Conservation (phyloP, 169 alveolate genomes). For the Eimeria tenella region DNA sequence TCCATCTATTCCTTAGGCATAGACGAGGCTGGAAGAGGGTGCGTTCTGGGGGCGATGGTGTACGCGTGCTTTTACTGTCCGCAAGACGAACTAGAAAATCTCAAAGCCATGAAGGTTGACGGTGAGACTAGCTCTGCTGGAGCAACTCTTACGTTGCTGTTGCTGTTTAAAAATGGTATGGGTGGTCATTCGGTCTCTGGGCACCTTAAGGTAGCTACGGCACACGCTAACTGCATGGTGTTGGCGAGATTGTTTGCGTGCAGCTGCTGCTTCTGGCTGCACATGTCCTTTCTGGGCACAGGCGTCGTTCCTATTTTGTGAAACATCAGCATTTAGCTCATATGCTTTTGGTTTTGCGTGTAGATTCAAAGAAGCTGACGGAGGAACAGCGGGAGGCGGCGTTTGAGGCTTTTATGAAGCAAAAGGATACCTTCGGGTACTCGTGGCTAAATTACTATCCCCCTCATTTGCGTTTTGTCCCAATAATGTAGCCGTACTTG, state of each 20-base stretch:
- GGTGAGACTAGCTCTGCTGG: conserved; percentile 77
- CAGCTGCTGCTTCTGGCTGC: not conserved
- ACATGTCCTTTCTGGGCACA: not conserved
- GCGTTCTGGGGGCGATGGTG: conserved; percentile 99
- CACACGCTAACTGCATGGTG: not conserved
- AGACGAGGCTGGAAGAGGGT: conserved; percentile 99
- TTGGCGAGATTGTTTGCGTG: not conserved
- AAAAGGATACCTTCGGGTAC: conserved; percentile 87
- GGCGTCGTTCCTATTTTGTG: too few species aligned
- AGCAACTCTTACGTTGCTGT: not conserved
- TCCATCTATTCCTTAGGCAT: conserved; percentile 90
- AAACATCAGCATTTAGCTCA: not conserved
- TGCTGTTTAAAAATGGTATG: not conserved
- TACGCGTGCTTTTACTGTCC: conserved; percentile 97
- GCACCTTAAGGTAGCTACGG: not conserved
- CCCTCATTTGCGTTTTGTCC: not conserved
- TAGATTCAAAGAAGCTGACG: conserved; percentile 93
- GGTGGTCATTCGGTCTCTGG: not conserved
- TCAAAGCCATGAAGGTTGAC: conserved; percentile 89
- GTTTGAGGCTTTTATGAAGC: conserved; percentile 85
- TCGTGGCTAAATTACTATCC: not conserved
- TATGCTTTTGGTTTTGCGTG: not conserved
- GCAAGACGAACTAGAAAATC: conserved; percentile 82
- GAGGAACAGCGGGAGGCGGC: conserved; percentile 89
- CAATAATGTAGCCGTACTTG: not conserved